phyloP scores from a whole-genome alignment of 2,329 filamentous ascomycete genomes.

The Diaporthe capsici region DNA sequence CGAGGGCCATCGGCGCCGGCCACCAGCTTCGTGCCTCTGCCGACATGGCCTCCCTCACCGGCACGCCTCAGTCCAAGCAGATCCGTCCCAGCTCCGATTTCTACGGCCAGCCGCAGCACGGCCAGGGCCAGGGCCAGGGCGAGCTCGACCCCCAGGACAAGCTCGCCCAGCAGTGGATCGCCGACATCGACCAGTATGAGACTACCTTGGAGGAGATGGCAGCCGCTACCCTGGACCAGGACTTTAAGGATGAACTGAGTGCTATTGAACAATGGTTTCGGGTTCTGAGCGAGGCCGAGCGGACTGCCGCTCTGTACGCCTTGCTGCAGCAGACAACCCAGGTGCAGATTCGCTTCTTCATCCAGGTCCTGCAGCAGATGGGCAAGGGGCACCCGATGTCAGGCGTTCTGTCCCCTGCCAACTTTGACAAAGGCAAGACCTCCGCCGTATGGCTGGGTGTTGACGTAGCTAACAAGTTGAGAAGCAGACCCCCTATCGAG shows the following conservation, averaged over 20 bases:
- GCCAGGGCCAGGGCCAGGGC: conserved; percentile 74
- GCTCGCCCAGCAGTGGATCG: conserved; percentile 97
- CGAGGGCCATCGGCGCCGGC: conserved; percentile 81
- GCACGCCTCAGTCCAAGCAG: conserved; percentile 76
- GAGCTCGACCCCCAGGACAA: conserved; percentile 91
- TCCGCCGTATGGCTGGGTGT: too few relatives aligned
- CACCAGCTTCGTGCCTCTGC: conserved; percentile 95
- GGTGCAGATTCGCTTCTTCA: conserved; percentile 99
- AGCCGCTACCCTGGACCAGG: conserved; percentile 96
- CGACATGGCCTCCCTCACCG: conserved; percentile 88
- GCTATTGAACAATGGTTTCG: conserved; percentile 99
- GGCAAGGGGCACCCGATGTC: conserved; percentile 98
- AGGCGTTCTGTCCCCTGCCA: conserved; percentile 91
- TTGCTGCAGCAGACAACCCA: conserved; percentile 98
- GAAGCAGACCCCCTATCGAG: conserved; percentile 93
- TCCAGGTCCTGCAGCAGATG: conserved; percentile 99
- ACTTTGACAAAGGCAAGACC: conserved; percentile 90
- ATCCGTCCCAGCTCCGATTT: conserved; percentile 97
- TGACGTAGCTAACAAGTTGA: conserved; percentile 41
- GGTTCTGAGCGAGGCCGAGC: conserved; percentile 95
- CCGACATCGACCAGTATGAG: conserved; percentile 98
- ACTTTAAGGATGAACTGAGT: conserved; percentile 99
- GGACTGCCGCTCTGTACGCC: conserved; percentile 95
- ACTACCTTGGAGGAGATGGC: conserved; percentile 99
- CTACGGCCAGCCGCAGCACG: conserved; percentile 82